A percentile compares a stretch with the other conserved stretches of the same genome.
Evolutionary conservation across 306 rosid species (phyloP).

Genomic region (Gynostemma pentaphyllum): DNA sequence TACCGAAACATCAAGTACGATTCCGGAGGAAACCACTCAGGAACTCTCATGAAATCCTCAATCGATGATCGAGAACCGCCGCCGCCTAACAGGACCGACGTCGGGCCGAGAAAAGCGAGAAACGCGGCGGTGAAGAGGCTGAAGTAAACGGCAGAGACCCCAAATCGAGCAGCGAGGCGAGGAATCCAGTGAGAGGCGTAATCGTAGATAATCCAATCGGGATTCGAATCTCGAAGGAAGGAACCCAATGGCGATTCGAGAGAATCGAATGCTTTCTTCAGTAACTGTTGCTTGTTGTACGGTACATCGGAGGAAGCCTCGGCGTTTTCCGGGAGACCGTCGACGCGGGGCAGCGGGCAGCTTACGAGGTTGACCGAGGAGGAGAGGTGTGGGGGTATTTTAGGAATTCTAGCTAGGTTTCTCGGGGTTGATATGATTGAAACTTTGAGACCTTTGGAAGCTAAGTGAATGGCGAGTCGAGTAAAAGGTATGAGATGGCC

Average conservation of each 20-base stretch:
- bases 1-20: conserved; percentile 12
- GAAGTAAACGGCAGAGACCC: conserved; percentile 21
- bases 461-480: conserved; percentile 24
- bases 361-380: conserved; percentile 17
- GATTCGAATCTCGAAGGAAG: conserved; percentile 4
- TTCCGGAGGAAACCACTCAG: conserved; percentile 25
- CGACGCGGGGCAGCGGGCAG: conserved; percentile 20
- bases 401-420: conserved; percentile 21
- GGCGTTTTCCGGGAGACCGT: conserved; percentile 22
- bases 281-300: conserved; percentile 20
- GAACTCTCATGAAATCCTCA: conserved; percentile 27
- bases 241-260: conserved; percentile 10
- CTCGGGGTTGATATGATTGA: conserved; percentile 28
- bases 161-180: conserved; percentile 20
- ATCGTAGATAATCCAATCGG: conserved; percentile 42
- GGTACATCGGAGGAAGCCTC: conserved; percentile 34
- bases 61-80: conserved; percentile 7
- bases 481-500: conserved; percentile 43
- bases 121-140: conserved; percentile 26
- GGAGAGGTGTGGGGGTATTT: conserved; percentile 26
- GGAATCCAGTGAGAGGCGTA: conserved; percentile 46
- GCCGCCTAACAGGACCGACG: conserved; percentile 13
- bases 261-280: conserved; percentile 30
- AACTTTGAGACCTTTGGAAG: conserved; percentile 25
- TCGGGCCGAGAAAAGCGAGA: conserved; percentile 17